Evolutionary conservation across 495 filamentous ascomycete genomes (phyloP).

Genomic region (Podospora anserina): DNA sequence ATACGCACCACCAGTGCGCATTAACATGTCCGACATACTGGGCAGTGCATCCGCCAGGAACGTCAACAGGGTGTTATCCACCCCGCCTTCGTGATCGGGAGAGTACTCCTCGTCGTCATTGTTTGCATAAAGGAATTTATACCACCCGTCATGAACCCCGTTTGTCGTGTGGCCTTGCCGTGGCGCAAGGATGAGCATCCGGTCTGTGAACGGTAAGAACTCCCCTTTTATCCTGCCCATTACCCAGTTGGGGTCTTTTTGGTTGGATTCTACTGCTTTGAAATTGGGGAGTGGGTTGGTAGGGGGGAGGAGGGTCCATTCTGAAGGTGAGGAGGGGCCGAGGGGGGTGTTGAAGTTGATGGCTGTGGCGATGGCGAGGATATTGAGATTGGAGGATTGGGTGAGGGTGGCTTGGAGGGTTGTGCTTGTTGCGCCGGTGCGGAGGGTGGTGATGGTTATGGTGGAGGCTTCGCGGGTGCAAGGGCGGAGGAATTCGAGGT

Average conservation of each 20-base stretch:
- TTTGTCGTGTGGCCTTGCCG: neutral
- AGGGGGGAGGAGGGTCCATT: neutral
- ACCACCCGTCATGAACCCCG: neutral
- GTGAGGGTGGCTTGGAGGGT: neutral
- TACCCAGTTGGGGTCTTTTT: too few relatives aligned
- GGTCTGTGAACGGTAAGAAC: too few relatives aligned
- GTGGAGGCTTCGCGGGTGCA: neutral
- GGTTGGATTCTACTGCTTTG: neutral
- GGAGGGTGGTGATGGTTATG: neutral
- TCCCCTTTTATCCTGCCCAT: too few relatives aligned
- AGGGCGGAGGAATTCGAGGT: neutral
- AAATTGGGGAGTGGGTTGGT: neutral
- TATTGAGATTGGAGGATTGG: neutral
- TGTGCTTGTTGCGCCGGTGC: neutral
- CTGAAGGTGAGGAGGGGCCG: neutral
- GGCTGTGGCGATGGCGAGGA: neutral
- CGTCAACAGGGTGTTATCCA: too few relatives aligned
- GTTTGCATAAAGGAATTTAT: neutral
- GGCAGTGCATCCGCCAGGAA: neutral
- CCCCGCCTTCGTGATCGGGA: neutral
- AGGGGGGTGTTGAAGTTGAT: neutral
- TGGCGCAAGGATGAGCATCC: too few relatives aligned
- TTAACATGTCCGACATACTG: neutral
- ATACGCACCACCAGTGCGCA: neutral
- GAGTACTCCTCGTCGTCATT: neutral